phyloP scores from a whole-genome alignment of 164 flowering plant genomes.

The Vitis cinerea region DNA sequence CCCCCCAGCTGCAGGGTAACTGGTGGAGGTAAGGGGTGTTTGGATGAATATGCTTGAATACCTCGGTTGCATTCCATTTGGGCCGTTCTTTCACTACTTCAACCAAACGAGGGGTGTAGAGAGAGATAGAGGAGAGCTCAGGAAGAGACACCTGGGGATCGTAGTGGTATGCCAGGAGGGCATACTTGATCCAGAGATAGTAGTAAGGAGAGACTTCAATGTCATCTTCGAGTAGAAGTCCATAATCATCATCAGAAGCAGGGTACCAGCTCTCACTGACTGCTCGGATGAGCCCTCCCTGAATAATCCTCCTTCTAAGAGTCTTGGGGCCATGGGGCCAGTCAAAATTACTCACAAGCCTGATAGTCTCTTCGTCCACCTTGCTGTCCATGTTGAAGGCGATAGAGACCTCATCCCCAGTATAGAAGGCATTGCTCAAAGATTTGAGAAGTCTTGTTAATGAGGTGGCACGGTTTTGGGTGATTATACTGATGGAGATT shows the following conservation, averaged over 20 bases:
- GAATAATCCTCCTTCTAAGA: conserved; percentile 83
- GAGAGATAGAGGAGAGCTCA: conserved; percentile 86
- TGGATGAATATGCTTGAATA: conserved; percentile 79
- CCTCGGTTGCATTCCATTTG: conserved; percentile 84
- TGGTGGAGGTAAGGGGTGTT: conserved; percentile 98
- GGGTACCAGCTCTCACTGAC: conserved; percentile 99
- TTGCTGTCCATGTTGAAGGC: conserved; percentile 96
- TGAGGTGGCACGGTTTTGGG: conserved; percentile 81
- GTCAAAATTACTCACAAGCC: conserved; percentile 53
- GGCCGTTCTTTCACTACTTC: conserved; percentile 97
- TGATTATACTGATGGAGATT: conserved; percentile 78
- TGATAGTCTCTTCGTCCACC: conserved; percentile 78
- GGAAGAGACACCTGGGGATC: conserved; percentile 90
- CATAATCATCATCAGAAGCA: conserved; percentile 79
- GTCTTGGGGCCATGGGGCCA: conserved; percentile 96
- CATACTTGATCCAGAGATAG: conserved; percentile 92
- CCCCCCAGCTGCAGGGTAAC: conserved; percentile 97
- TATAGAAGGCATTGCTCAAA: conserved; percentile 65
- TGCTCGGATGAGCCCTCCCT: conserved; percentile 94
- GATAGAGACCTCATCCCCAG: conserved; percentile 80
- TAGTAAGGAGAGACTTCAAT: conserved; percentile 97
- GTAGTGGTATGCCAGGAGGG: conserved; percentile 77
- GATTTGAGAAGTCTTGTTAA: conserved; percentile 81
- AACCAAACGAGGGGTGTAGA: conserved; percentile 82
- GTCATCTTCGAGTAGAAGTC: conserved; percentile 92